Evolutionary conservation across 129 eudicot species (phyloP), one percentile per base, ranked within the genome.

Genomic region (Lactuca saligna): DNA sequence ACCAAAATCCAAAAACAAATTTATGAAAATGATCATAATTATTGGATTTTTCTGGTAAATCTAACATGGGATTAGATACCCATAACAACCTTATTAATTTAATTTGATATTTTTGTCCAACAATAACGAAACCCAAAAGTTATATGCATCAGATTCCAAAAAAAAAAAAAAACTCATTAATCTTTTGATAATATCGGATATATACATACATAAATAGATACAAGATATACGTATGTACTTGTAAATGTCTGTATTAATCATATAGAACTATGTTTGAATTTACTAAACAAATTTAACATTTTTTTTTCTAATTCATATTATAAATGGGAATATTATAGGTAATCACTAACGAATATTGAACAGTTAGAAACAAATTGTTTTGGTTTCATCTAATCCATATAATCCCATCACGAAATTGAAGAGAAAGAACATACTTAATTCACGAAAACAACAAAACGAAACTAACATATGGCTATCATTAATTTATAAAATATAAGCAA

Each of bases 21-120:
- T 29, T 44, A 48, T 56, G 1, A 41, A 66, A 8, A 54, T 20
- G 6, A 54, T 50, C 39, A 15, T 10, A 56, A 17, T 39, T 55
- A 54, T 54, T 55, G 73, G 63, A 54, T 25, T 55, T 68, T 68
- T 68, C 25, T 68, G 73, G 41, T 4, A 20, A 17, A 12, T 15
- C 31, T 37, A 55, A 38, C 54, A 38, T 37, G 31, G 17, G 54
- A 68, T 38, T 68, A 55, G 54, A 68, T 68, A 55, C 73, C 57
- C 20, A 17, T 33, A 50, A 33, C 20, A 54, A 68, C 54, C 68
- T 17, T 63, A 63, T 41, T 39, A 63, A 16, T 39, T 8, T 17
- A 62, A 3, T 58, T 58, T 58, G 5, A 11, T 46, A 6, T 1
- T 58, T 12, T 58, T 58, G 15, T 29, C 42, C 16, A 58, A 33